phyloP scores from a whole-genome alignment of 352 stramenopile genomes.

The Aphanomyces astaci region DNA sequence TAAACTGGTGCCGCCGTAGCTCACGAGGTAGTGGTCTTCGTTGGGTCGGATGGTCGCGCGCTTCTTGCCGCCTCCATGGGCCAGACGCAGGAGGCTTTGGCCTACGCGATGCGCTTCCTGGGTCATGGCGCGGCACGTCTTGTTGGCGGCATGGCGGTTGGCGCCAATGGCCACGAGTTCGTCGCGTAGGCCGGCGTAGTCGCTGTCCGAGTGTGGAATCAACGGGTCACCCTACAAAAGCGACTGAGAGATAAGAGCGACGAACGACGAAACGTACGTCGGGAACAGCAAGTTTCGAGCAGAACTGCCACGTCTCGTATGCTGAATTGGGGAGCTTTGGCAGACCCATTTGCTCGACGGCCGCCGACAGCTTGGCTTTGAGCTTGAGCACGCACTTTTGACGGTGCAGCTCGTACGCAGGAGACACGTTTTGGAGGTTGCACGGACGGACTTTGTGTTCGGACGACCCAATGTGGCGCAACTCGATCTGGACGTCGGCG shows the following conservation, averaged over 20 bases:
- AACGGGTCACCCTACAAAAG: conserved; percentile 37
- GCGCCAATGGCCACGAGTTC: conserved; percentile 68
- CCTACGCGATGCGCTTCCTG: conserved; percentile 34
- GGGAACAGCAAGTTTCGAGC: conserved; percentile 56
- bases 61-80: conserved; percentile 36
- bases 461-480: neutral
- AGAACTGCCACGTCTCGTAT: conserved; percentile 84
- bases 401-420: neutral
- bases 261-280: conserved; percentile 29
- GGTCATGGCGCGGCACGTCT: conserved; percentile 38
- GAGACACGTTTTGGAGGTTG: conserved; percentile 1
- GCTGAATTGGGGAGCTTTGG: conserved; percentile 66
- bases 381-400: conserved; percentile 30
- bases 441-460: conserved; percentile 1
- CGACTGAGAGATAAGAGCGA: neutral
- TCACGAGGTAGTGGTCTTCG: conserved; percentile 10
- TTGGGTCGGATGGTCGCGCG: conserved; percentile 34
- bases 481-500: neutral
- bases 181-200: conserved; percentile 62
- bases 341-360: conserved; percentile 66
- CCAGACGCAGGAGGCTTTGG: conserved; percentile 38
- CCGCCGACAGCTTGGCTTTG: conserved; percentile 56
- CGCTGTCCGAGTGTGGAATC: conserved; percentile 56
- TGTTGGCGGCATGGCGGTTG: conserved; percentile 37
- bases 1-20: conserved; percentile 57